Evolutionary conservation across 257 asterid genomes (phyloP).

Genomic region (Jacaranda mimosifolia): DNA sequence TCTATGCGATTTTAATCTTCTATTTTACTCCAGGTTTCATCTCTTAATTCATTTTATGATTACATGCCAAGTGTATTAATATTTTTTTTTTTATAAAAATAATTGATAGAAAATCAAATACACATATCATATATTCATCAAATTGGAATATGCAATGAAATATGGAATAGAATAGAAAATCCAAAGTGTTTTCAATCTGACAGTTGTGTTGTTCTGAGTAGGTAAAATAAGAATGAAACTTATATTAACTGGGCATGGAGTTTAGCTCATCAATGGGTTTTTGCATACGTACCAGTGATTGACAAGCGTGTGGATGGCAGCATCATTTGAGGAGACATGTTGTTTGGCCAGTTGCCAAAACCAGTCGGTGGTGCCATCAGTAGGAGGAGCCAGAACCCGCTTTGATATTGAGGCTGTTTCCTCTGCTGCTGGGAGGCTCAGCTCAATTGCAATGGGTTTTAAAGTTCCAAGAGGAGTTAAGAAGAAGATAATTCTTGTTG

Average conservation of each 20-base stretch:
- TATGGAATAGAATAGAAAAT: too few species aligned
- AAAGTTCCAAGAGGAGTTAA: background rate
- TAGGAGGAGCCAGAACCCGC: slow-evolving; percentile 33
- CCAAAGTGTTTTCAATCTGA: too few species aligned
- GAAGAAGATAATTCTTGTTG: slow-evolving; percentile 34
- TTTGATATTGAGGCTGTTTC: slow-evolving; percentile 2
- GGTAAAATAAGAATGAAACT: background rate
- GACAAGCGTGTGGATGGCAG: slow-evolving; percentile 30
- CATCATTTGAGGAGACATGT: slow-evolving; percentile 35
- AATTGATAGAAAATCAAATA: too few species aligned
- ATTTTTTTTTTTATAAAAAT: too few species aligned
- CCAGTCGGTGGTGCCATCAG: background rate
- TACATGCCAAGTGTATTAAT: too few species aligned
- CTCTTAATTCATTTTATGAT: too few species aligned
- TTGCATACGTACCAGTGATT: slow-evolving; percentile 31
- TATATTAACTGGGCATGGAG: background rate
- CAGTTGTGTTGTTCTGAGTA: too few species aligned
- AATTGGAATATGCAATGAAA: too few species aligned
- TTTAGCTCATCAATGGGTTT: background rate
- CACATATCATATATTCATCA: too few species aligned
- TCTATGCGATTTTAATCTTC: too few species aligned
- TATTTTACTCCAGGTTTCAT: too few species aligned
- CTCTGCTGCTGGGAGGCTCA: slow-evolving; percentile 31
- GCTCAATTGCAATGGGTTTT: slow-evolving; percentile 30
- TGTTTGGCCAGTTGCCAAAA: slow-evolving; percentile 33